Conservation (phyloP, 192 early-diverging fungal species). For the Geranomyces variabilis region DNA sequence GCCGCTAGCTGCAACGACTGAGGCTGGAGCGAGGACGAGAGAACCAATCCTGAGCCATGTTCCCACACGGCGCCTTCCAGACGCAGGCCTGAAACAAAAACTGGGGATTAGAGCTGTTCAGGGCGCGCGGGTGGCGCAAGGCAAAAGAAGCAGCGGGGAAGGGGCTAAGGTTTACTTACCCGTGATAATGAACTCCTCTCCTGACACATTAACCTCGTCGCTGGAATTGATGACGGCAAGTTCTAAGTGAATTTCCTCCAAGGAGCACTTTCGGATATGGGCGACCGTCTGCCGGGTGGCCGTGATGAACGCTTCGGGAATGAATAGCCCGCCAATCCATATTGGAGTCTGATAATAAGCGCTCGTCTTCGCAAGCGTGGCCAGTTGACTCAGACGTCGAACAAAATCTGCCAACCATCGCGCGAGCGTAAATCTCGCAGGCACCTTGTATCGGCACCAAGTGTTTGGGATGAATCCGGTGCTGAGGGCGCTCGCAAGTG, state of each 20-base stretch:
- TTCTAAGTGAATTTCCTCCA: conserved; percentile 76
- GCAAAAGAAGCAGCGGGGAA: too few relatives aligned
- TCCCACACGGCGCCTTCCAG: conserved; percentile 49
- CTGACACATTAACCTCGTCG: not conserved
- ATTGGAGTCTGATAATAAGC: conserved; percentile 37
- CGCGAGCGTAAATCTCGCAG: conserved; percentile 58
- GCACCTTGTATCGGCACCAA: conserved; percentile 73
- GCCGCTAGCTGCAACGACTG: conserved; percentile 27
- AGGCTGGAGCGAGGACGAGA: conserved; percentile 31
- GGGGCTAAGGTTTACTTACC: conserved; percentile 33
- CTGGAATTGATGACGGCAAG: conserved; percentile 15
- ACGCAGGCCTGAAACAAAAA: conserved; percentile 31
- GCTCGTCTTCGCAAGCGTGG: conserved; percentile 40
- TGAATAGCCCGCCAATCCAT: conserved; percentile 88
- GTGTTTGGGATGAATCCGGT: conserved; percentile 19
- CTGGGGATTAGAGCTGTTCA: not conserved
- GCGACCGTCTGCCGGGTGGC: conserved; percentile 87
- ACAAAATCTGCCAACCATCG: conserved; percentile 77
- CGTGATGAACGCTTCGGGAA: conserved; percentile 89
- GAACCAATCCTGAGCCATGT: conserved; percentile 20
- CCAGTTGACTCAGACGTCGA: conserved; percentile 68
- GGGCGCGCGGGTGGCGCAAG: too few relatives aligned
- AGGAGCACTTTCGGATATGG: conserved; percentile 70
- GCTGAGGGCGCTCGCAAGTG: conserved; percentile 50
- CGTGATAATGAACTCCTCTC: conserved; percentile 7